Evolutionary conservation across 768 basidiomycete species (phyloP).

Genomic region (Trametes gibbosa): DNA sequence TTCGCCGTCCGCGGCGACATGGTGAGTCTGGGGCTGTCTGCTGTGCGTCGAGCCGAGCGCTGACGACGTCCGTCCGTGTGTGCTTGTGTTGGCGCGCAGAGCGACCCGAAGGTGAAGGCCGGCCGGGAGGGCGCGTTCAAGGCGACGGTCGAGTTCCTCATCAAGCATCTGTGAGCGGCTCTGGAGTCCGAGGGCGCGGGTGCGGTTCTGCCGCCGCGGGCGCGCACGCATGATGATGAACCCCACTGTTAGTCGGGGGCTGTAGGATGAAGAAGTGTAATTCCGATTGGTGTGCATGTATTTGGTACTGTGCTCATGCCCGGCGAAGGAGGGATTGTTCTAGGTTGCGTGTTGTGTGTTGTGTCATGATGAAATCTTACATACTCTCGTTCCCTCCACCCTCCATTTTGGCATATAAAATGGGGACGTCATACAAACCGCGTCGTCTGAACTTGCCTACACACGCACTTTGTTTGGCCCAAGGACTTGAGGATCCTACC

Average conservation of each 20-base stretch:
- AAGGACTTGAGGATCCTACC: too few relatives aligned
- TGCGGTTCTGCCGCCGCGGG: not conserved
- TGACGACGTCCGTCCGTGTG: too few relatives aligned
- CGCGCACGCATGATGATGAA: too few relatives aligned
- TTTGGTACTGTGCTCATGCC: too few relatives aligned
- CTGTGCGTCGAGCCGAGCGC: not conserved
- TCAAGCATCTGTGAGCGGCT: conserved; percentile 29
- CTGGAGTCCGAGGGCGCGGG: too few relatives aligned
- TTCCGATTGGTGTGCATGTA: not conserved
- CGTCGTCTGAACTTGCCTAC: too few relatives aligned
- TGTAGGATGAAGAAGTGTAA: not conserved
- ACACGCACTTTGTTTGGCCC: too few relatives aligned
- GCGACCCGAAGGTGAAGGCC: conserved; percentile 50
- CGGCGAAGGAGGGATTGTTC: too few relatives aligned
- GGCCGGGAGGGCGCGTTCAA: conserved; percentile 66
- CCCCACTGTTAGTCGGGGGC: not conserved
- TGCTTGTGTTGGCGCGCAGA: conserved; percentile 30
- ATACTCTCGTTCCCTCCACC: too few relatives aligned
- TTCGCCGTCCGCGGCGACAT: conserved; percentile 43
- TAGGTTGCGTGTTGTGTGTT: conserved; percentile 1
- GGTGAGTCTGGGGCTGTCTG: conserved; percentile 15
- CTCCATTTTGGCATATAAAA: too few relatives aligned
- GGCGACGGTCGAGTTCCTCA: conserved; percentile 53
- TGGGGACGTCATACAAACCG: too few relatives aligned
- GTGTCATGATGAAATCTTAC: too few relatives aligned